phyloP scores from a whole-genome alignment of 1,139 yeast genomes.

The Blastobotrys buckinghamii region DNA sequence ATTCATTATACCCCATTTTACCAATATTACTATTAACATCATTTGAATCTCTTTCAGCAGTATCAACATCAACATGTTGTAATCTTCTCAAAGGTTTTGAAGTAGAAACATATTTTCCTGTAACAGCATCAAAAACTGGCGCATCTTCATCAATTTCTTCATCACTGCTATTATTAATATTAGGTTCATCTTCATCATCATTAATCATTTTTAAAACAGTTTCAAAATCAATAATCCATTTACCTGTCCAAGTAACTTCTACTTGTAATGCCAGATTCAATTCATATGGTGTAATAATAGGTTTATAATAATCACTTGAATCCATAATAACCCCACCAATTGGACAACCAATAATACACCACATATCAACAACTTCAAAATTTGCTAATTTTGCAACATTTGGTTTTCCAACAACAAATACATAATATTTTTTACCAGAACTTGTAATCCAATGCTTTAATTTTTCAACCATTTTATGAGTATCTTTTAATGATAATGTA shows the following conservation, averaged over 20 bases:
- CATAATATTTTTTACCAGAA: slow-evolving; percentile 86
- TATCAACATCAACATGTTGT: slow-evolving; percentile 56
- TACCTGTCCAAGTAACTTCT: slow-evolving; percentile 82
- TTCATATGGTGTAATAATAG: slow-evolving; percentile 92
- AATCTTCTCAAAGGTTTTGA: slow-evolving; percentile 68
- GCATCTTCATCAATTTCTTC: slow-evolving; percentile 47
- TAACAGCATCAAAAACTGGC: slow-evolving; percentile 84
- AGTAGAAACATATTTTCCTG: slow-evolving; percentile 64
- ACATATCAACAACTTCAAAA: slow-evolving; percentile 82
- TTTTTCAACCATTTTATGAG: slow-evolving; percentile 55
- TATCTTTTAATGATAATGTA: slow-evolving; percentile 72
- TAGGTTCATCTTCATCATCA: slow-evolving; percentile 23
- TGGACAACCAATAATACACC: slow-evolving; percentile 95
- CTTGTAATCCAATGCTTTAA: slow-evolving; percentile 54
- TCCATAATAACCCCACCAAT: slow-evolving; percentile 88
- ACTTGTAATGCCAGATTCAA: slow-evolving; percentile 69
- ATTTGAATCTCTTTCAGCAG: slow-evolving; percentile 31
- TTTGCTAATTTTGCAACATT: slow-evolving; percentile 95
- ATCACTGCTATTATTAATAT: slow-evolving; percentile 27
- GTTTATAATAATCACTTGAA: slow-evolving; percentile 75
- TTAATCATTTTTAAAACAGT: slow-evolving; percentile 40
- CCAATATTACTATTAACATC: background rate
- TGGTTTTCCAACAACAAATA: slow-evolving; percentile 98
- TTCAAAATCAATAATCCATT: slow-evolving; percentile 82
- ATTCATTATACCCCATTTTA: slow-evolving; percentile 24